phyloP scores from a whole-genome alignment of 1,284 basidiomycete genomes.

The Microbotryomycetes sp. region DNA sequence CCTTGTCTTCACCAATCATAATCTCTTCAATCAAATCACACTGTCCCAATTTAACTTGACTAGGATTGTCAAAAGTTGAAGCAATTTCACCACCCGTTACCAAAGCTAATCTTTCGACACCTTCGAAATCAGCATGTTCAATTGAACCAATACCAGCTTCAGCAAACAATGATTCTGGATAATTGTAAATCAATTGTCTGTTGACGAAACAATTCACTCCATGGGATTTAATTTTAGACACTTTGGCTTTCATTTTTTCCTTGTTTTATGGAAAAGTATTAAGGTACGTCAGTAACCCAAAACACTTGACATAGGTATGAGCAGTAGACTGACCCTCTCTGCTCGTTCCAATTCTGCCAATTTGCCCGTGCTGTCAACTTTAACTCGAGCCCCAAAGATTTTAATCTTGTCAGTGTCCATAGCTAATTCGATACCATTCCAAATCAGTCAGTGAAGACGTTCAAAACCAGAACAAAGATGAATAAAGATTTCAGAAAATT shows the following conservation, averaged over 20 bases:
- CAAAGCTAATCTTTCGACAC: slow-evolving; percentile 89
- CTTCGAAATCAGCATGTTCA: slow-evolving; percentile 99
- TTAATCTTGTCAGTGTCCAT: slow-evolving; percentile 99
- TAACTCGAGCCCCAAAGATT: slow-evolving; percentile 92
- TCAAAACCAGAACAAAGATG: not conserved
- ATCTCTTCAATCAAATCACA: slow-evolving; percentile 97
- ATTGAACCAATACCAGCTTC: slow-evolving; percentile 94
- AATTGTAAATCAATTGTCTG: slow-evolving; percentile 98
- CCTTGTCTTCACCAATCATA: slow-evolving; percentile 99
- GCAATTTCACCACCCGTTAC: slow-evolving; percentile 98
- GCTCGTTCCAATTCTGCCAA: slow-evolving; percentile 96
- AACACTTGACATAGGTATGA: too few relatives aligned
- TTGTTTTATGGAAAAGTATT: slow-evolving; percentile 39
- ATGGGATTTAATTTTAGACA: slow-evolving; percentile 86
- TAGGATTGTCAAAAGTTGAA: slow-evolving; percentile 88
- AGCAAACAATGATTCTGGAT: slow-evolving; percentile 87
- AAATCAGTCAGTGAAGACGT: not conserved
- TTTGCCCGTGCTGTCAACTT: slow-evolving; percentile 93
- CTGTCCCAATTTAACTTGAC: slow-evolving; percentile 84
- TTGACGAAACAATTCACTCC: slow-evolving; percentile 99
- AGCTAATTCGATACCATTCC: slow-evolving; percentile 48
- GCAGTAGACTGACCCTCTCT: slow-evolving; percentile 56
- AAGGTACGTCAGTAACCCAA: too few relatives aligned
- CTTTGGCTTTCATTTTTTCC: slow-evolving; percentile 99
- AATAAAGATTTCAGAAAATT: not conserved